phyloP scores from a whole-genome alignment of 192 early-diverging fungal species.

The Rhizophlyctis rosea region DNA sequence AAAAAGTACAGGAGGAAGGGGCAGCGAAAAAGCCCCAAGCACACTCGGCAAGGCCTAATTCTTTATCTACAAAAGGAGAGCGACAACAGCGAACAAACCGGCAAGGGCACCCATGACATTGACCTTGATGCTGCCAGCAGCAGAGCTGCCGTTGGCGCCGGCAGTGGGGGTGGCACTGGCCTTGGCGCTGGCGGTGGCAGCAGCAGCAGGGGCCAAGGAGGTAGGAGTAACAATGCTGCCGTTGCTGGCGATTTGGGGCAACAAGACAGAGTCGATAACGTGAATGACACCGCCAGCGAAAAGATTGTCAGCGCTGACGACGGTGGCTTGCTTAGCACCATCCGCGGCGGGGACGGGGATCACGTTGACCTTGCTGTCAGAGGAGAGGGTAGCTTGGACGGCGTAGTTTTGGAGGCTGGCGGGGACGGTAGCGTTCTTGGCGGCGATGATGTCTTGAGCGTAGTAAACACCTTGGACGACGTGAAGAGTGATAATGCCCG shows the following conservation, averaged over 20 bases:
- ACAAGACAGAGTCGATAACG: conserved; percentile 47
- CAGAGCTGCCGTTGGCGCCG: not conserved
- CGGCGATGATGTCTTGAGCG: conserved; percentile 33
- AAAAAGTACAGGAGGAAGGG: too few species aligned
- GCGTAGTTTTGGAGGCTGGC: conserved; percentile 12
- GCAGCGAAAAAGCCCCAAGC: not conserved
- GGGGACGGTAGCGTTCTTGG: conserved; percentile 12
- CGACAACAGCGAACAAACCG: not conserved
- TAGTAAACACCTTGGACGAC: conserved; percentile 32
- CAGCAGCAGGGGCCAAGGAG: not conserved
- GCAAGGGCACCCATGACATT: not conserved
- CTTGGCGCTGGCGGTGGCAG: not conserved
- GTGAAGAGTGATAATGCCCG: conserved; percentile 34
- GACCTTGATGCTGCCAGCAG: not conserved
- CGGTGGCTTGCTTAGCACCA: conserved; percentile 32
- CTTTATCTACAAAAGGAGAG: not conserved
- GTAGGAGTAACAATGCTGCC: not conserved
- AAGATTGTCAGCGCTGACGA: conserved; percentile 41
- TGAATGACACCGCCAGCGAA: conserved; percentile 39
- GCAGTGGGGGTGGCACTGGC: not conserved
- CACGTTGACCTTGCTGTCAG: conserved; percentile 5
- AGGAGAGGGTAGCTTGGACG: conserved; percentile 12
- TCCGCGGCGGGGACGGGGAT: conserved; percentile 36
- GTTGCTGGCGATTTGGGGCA: conserved; percentile 17
- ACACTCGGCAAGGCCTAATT: not conserved